Percentiles rank a stretch among this genome's conserved stretches.
Conservation (phyloP, 371 early-diverging fungal genomes). For the Syncephalastrum racemosum region DNA sequence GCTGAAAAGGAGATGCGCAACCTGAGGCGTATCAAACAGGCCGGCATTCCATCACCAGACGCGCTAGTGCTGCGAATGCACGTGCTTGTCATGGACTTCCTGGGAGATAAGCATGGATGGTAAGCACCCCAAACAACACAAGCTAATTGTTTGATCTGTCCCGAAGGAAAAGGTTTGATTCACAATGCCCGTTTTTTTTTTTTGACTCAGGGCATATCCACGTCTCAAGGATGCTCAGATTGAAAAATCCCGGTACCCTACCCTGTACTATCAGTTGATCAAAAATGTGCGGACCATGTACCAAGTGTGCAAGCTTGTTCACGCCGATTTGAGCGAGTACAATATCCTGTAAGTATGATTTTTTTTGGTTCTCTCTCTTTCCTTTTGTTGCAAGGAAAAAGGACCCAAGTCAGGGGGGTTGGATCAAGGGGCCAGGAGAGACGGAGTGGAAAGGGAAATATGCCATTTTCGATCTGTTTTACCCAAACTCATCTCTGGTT, state of each 20-base stretch:
- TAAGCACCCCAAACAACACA: slow-evolving; percentile 22
- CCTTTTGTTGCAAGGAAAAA: background rate
- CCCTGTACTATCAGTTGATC: slow-evolving; percentile 87
- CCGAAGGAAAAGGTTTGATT: too few species aligned
- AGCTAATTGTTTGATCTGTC: too few species aligned
- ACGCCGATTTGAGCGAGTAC: slow-evolving; percentile 99
- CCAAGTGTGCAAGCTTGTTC: slow-evolving; percentile 94
- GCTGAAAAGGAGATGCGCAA: slow-evolving; percentile 99
- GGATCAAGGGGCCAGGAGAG: background rate
- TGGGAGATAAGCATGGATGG: slow-evolving; percentile 94
- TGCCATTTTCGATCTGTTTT: too few species aligned
- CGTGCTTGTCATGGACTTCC: slow-evolving; percentile 96
- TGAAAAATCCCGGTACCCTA: slow-evolving; percentile 66
- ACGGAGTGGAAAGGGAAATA: background rate
- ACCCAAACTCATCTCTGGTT: background rate
- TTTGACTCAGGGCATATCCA: slow-evolving; percentile 72
- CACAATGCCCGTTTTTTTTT: too few species aligned
- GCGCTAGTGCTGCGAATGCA: slow-evolving; percentile 94
- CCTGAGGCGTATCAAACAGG: slow-evolving; percentile 86
- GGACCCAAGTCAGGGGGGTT: background rate
- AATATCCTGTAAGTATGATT: slow-evolving; percentile 81
- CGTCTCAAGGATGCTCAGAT: slow-evolving; percentile 94
- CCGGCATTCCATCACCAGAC: slow-evolving; percentile 95
- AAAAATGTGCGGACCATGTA: slow-evolving; percentile 94
- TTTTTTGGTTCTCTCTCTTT: background rate